phyloP scores from a whole-genome alignment of 179 eudicot genomes.

The Pouteria campechiana region DNA sequence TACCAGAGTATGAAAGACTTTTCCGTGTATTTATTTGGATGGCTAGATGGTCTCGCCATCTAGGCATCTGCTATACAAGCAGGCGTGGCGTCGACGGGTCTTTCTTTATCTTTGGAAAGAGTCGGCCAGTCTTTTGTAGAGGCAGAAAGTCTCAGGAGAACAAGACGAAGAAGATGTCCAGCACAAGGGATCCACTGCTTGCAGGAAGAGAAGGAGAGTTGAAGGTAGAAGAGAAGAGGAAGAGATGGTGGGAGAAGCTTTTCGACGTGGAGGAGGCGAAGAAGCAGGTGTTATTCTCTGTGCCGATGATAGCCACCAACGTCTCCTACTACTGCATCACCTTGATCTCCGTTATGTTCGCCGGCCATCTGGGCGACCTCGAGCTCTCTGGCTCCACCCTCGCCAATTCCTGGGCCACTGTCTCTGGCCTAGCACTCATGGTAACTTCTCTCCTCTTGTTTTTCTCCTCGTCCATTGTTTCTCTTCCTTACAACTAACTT shows the following conservation, averaged over 20 bases:
- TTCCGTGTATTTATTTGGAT: too few species aligned
- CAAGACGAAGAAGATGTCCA: too few species aligned
- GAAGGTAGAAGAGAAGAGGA: not conserved
- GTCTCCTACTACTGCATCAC: conserved; percentile 38
- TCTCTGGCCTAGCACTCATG: conserved; percentile 60
- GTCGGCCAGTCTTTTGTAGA: too few species aligned
- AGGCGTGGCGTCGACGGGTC: too few species aligned
- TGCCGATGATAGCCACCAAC: conserved; percentile 56
- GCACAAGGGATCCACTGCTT: too few species aligned
- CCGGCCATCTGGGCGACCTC: conserved; percentile 60
- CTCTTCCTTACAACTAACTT: too few species aligned
- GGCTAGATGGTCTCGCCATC: too few species aligned
- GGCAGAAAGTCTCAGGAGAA: too few species aligned
- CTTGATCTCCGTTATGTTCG: conserved; percentile 55
- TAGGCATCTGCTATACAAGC: too few species aligned
- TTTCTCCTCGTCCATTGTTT: not conserved
- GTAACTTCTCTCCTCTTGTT: conserved; percentile 15
- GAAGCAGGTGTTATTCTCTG: conserved; percentile 26
- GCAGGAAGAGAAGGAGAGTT: too few species aligned
- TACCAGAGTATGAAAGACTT: too few species aligned
- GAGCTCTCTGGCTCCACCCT: conserved; percentile 58
- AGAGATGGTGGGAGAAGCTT: conserved; percentile 18
- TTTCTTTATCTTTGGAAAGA: too few species aligned
- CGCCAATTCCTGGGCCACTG: conserved; percentile 64
- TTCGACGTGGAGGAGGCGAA: conserved; percentile 38